Conservation (phyloP, 805 yeast genomes). For the Teunomyces funiuensis region DNA sequence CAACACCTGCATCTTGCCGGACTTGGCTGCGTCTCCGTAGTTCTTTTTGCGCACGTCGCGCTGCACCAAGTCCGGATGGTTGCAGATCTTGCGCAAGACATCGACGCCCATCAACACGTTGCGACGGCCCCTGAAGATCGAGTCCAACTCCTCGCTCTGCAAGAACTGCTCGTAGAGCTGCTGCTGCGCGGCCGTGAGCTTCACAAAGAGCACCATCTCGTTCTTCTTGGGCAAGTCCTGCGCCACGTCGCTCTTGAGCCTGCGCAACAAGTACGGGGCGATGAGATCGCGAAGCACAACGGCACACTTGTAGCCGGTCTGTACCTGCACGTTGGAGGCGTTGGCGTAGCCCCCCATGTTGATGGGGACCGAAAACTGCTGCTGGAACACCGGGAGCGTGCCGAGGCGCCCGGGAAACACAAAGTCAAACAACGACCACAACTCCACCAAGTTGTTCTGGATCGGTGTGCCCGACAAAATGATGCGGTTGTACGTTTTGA, state of each 20-base stretch:
- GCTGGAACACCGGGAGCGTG: conserved; percentile 91
- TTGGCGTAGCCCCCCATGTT: conserved; percentile 98
- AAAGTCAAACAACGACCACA: conserved; percentile 95
- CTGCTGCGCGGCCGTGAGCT: conserved; percentile 74
- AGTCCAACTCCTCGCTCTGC: conserved; percentile 69
- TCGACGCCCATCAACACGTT: conserved; percentile 90
- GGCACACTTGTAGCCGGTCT: conserved; percentile 94
- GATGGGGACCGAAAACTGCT: conserved; percentile 88
- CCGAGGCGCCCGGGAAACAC: conserved; percentile 94
- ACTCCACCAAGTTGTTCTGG: conserved; percentile 85
- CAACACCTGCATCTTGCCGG: conserved; percentile 92
- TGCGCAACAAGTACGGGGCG: conserved; percentile 81
- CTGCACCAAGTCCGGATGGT: conserved; percentile 85
- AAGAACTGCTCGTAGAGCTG: conserved; percentile 72
- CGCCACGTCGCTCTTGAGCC: conserved; percentile 93
- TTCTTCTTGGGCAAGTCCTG: conserved; percentile 89
- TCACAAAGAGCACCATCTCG: conserved; percentile 92
- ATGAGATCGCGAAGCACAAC: conserved; percentile 84
- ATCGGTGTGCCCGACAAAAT: conserved; percentile 96
- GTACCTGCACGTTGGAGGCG: conserved; percentile 93
- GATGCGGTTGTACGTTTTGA: conserved; percentile 80
- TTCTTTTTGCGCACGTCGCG: conserved; percentile 39
- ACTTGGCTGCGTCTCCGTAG: conserved; percentile 59
- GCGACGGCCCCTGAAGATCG: conserved; percentile 71
- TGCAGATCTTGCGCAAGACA: conserved; percentile 85